Percentiles rank a stretch among this genome's conserved stretches.
Conservation (phyloP, 805 yeast species). For the Wickerhamiella nectarea region DNA sequence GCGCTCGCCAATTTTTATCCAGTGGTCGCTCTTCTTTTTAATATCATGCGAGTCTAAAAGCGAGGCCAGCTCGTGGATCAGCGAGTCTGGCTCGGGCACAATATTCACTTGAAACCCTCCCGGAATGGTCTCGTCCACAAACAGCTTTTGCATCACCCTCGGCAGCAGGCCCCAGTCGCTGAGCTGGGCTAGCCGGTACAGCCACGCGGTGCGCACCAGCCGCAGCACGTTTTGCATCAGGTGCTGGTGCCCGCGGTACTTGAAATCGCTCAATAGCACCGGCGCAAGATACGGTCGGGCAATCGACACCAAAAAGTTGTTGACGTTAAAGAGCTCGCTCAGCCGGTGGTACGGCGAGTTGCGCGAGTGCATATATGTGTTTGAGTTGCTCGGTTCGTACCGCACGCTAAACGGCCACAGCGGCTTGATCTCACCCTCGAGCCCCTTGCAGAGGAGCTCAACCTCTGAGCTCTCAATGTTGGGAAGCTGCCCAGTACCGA, state of each 20-base stretch:
- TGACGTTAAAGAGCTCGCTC: conserved; percentile 87
- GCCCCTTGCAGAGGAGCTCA: conserved; percentile 42
- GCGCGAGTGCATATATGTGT: conserved; percentile 28
- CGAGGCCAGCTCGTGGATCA: conserved; percentile 57
- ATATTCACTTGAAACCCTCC: conserved; percentile 75
- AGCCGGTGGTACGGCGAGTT: conserved; percentile 73
- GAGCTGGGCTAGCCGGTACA: conserved; percentile 69
- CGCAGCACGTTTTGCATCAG: conserved; percentile 35
- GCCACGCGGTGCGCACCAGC: conserved; percentile 60
- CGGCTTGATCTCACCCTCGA: conserved; percentile 32
- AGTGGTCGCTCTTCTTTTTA: conserved; percentile 64
- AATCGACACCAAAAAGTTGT: conserved; percentile 78
- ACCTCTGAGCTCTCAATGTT: conserved; percentile 36
- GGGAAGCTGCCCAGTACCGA: conserved; percentile 45
- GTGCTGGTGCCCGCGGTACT: conserved; percentile 38
- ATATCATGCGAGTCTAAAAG: conserved; percentile 65
- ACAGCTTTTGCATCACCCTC: conserved; percentile 53
- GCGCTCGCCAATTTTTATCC: conserved; percentile 82
- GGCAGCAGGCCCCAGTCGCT: conserved; percentile 67
- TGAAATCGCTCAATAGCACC: conserved; percentile 64
- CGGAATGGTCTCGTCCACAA: conserved; percentile 81
- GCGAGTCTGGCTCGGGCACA: conserved; percentile 69
- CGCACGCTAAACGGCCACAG: conserved; percentile 20
- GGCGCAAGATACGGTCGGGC: conserved; percentile 95
- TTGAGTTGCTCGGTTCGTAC: conserved; percentile 30